Percentiles rank a stretch among this genome's conserved stretches.
Evolutionary conservation across 495 filamentous ascomycete species (phyloP).

Genomic region (Aspergillus mulundensis): DNA sequence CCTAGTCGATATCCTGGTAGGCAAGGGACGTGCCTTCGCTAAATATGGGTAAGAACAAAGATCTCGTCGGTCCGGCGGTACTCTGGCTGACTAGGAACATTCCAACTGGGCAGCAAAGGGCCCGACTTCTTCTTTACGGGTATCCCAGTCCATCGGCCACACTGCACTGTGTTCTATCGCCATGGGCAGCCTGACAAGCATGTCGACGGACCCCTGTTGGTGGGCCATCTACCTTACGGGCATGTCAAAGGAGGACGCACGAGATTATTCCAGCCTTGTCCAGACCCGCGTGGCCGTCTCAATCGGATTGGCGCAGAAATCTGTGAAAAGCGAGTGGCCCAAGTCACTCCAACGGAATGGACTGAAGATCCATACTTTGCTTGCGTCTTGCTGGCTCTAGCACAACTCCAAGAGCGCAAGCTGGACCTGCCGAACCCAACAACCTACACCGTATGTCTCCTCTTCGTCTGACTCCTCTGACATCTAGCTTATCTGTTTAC

Average conservation of each 20-base stretch:
- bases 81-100: not conserved
- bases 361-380: conserved; percentile 22
- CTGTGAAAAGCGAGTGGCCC: conserved; percentile 2
- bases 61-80: too few relatives aligned
- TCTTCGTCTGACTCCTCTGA: too few relatives aligned
- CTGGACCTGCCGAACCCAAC: not conserved
- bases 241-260: not conserved
- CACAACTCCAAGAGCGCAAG: conserved; percentile 17
- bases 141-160: conserved; percentile 13
- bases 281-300: not conserved
- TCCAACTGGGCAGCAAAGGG: conserved; percentile 12
- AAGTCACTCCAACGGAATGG: conserved; percentile 17
- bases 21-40: too few relatives aligned
- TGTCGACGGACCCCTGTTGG: not conserved
- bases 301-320: not conserved
- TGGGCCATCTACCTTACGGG: conserved; percentile 17
- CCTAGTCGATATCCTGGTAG: too few relatives aligned
- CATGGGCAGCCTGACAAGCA: not conserved
- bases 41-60: too few relatives aligned
- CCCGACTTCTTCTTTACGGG: conserved; percentile 15
- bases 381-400: conserved; percentile 20
- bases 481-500: not conserved
- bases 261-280: not conserved
- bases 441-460: conserved; percentile 14
- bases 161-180: conserved; percentile 16